Conservation (phyloP, 23 red algal genomes). For the Gracilaria gracilis region DNA sequence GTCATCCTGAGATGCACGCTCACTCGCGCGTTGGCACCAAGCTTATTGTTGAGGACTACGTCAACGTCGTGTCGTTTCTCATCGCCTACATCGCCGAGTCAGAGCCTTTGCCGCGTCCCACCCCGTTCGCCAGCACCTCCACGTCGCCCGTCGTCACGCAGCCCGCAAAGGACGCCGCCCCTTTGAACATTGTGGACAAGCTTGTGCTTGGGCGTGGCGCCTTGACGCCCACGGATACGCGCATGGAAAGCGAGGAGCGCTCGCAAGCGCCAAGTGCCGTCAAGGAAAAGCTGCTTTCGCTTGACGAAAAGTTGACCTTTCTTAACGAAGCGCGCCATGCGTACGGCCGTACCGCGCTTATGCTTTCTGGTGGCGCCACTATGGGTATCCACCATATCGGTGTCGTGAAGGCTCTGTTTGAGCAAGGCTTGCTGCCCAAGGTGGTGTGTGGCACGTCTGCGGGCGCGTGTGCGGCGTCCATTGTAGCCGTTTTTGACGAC, state of each 20-base stretch:
- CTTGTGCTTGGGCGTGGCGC: neutral
- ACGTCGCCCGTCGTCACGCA: conserved; percentile 8
- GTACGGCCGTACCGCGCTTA: conserved; percentile 92
- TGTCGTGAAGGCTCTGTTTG: conserved; percentile 85
- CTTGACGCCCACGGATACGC: neutral
- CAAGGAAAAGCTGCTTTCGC: conserved; percentile 32
- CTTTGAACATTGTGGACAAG: neutral
- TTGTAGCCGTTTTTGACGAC: conserved; percentile 86
- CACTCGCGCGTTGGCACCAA: conserved; percentile 84
- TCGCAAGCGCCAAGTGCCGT: neutral
- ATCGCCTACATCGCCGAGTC: conserved; percentile 66
- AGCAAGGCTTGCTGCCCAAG: conserved; percentile 82
- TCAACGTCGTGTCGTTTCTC: conserved; percentile 91
- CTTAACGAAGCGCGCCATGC: conserved; percentile 97
- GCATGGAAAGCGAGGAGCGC: neutral
- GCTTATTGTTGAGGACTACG: conserved; percentile 89
- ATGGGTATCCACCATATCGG: conserved; percentile 96
- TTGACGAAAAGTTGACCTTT: conserved; percentile 75
- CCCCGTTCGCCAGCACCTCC: conserved; percentile 3
- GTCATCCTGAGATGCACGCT: conserved; percentile 85
- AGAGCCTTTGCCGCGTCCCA: neutral
- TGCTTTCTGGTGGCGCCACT: conserved; percentile 92
- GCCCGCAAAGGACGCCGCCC: neutral
- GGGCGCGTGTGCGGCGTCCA: conserved; percentile 86
- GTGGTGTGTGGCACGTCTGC: conserved; percentile 94